These are phyloP conservation scores for Megacollybia platyphylla DNA, from an alignment of 1,284 basidiomycete species.

Conservation along the genomic window DNA sequence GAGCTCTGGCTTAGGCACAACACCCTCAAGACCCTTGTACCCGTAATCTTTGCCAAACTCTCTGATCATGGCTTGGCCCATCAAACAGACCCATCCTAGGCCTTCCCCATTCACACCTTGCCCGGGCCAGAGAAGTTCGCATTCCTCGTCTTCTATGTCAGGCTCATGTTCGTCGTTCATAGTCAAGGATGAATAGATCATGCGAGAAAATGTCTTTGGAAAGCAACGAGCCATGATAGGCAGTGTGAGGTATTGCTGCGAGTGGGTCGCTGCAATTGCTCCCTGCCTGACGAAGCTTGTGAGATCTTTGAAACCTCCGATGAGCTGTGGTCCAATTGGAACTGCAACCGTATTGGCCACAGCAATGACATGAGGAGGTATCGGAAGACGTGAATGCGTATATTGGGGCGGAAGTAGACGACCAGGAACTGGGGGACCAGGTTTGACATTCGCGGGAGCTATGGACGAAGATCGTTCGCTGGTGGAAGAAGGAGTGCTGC, in stretches of 20 bases:
- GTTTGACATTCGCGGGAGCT: constrained; percentile 12
- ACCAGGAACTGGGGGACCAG: constrained; percentile 18
- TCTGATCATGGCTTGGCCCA: constrained; percentile 71
- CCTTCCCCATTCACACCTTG: constrained; percentile 59
- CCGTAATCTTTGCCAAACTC: constrained; percentile 64
- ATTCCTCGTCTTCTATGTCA: constrained; percentile 70
- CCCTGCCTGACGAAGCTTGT: constrained; percentile 28
- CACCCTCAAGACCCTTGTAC: constrained; percentile 54
- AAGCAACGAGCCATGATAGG: constrained; percentile 54
- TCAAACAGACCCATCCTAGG: constrained; percentile 65
- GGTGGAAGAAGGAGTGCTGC: constrained; percentile 28
- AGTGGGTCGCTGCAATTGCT: constrained; percentile 30
- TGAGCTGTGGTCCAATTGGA: constrained; percentile 20
- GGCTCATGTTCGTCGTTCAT: constrained; percentile 60
- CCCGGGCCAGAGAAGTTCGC: constrained; percentile 69
- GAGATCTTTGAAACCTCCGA: constrained; percentile 35
- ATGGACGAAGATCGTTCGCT: constrained; percentile 12
- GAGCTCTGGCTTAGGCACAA: constrained; percentile 45
- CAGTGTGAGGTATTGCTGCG: constrained; percentile 46
- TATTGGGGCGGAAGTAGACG: constrained; percentile 22
- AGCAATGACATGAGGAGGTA: constrained; percentile 23
- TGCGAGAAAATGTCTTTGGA: constrained; percentile 58
- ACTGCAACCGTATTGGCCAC: constrained; percentile 24
- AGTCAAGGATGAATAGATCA: constrained; percentile 49
- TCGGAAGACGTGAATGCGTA: constrained; percentile 13